phyloP scores from a whole-genome alignment of 768 basidiomycete species.

The Naganishia onofrii region DNA sequence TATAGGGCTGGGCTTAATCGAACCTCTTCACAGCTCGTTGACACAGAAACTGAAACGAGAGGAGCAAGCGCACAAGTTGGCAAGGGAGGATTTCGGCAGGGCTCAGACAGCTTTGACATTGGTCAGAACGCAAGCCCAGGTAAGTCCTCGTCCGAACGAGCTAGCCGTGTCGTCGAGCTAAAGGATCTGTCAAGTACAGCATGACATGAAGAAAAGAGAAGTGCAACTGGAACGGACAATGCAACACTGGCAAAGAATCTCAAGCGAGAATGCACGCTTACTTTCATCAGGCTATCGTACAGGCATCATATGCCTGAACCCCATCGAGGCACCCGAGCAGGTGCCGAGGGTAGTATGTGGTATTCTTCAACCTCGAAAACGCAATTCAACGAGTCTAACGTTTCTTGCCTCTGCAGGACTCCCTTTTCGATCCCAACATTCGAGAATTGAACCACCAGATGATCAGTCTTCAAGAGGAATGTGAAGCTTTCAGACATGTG shows the following conservation, averaged over 20 bases:
- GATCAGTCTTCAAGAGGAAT: constrained; percentile 48
- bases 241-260: constrained; percentile 30
- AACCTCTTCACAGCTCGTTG: neutral
- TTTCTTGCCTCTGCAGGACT: constrained; percentile 14
- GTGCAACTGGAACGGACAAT: constrained; percentile 29
- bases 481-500: constrained; percentile 51
- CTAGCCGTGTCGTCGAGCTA: neutral
- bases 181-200: neutral
- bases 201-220: constrained; percentile 32
- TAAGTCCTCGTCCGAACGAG: neutral
- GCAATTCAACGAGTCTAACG: neutral
- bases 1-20: neutral
- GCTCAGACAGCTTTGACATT: constrained; percentile 35
- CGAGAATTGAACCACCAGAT: constrained; percentile 44
- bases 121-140: constrained; percentile 38
- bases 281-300: constrained; percentile 5
- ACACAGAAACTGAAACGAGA: constrained; percentile 33
- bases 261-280: constrained; percentile 30
- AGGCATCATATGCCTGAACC: constrained; percentile 31
- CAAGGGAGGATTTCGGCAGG: constrained; percentile 34
- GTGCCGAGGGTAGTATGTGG: constrained; percentile 31
- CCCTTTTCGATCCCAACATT: constrained; percentile 43
- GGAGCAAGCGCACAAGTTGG: constrained; percentile 32
- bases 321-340: constrained; percentile 13
- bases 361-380: neutral